A percentile compares a stretch with the other conserved stretches of the same genome.
These are phyloP conservation scores for Meripilus lineatus DNA, from an alignment of 1,284 basidiomycete species.

Conservation along the genomic window DNA sequence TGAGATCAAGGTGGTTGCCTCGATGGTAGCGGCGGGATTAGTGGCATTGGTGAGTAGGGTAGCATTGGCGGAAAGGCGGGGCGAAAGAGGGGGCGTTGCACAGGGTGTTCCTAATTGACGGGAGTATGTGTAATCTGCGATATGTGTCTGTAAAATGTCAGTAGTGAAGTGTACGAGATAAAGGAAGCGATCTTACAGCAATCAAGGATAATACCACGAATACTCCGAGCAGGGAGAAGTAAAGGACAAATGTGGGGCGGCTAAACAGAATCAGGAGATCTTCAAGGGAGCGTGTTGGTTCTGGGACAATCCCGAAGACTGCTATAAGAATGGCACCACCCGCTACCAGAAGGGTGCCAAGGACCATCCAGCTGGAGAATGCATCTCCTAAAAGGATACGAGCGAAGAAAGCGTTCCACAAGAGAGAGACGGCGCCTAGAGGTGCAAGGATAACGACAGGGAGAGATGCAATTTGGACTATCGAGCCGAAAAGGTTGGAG, in stretches of 20 bases:
- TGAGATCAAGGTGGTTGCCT: constrained; percentile 33
- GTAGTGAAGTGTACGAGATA: background rate
- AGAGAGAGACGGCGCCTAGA: constrained; percentile 86
- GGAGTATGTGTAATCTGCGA: constrained; percentile 44
- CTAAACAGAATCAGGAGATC: constrained; percentile 80
- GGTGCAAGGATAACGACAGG: constrained; percentile 92
- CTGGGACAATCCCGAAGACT: constrained; percentile 90
- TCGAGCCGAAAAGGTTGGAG: constrained; percentile 88
- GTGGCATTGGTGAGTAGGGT: constrained; percentile 25
- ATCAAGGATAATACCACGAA: constrained; percentile 58
- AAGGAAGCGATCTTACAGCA: constrained; percentile 44
- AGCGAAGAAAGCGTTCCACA: constrained; percentile 96
- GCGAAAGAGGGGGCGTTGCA: constrained; percentile 28
- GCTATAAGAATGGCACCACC: constrained; percentile 89
- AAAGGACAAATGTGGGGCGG: constrained; percentile 76
- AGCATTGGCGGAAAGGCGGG: constrained; percentile 24
- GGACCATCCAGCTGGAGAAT: constrained; percentile 81
- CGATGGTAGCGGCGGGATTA: constrained; percentile 28
- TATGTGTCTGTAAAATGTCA: constrained; percentile 42
- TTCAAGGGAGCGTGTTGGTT: constrained; percentile 84
- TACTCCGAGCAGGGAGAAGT: constrained; percentile 73
- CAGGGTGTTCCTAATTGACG: constrained; percentile 28
- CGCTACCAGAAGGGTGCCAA: constrained; percentile 86
- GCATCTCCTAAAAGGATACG: constrained; percentile 81
- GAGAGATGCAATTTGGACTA: constrained; percentile 93